These are phyloP conservation scores for Talaromyces adpressus DNA, from an alignment of 495 filamentous ascomycete genomes.

Conservation along the genomic window DNA sequence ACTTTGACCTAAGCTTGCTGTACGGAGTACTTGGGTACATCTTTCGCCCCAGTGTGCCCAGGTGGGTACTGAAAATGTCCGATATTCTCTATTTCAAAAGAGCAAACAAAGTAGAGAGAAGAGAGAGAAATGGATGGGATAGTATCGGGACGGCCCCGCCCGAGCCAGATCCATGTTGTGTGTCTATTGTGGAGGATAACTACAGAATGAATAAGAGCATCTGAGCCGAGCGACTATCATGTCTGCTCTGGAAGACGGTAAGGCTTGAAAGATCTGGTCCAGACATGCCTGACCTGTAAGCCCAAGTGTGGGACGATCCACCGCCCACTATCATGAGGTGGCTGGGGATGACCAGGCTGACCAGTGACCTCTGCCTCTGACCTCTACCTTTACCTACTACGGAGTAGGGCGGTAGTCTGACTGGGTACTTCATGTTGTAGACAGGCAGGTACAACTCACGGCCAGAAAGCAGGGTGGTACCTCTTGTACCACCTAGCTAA, in stretches of 20 bases:
- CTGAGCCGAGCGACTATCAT: background rate
- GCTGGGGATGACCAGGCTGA: background rate
- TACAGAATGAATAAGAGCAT: background rate
- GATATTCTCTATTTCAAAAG: background rate
- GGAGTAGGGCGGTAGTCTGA: too few relatives aligned
- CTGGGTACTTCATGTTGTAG: background rate
- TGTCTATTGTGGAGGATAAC: background rate
- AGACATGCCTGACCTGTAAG: background rate
- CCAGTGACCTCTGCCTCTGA: background rate
- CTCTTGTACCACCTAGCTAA: background rate
- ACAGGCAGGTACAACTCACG: background rate
- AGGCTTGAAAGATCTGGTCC: background rate
- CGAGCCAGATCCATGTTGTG: background rate
- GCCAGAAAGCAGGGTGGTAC: background rate
- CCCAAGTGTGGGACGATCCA: background rate
- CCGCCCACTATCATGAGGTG: background rate
- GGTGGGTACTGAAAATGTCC: background rate
- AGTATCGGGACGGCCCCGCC: constrained; percentile 8
- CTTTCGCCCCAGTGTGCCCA: background rate
- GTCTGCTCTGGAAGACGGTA: background rate
- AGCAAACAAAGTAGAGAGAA: background rate
- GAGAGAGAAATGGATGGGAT: background rate
- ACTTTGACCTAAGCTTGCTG: background rate
- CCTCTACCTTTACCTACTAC: background rate
- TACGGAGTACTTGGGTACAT: background rate